A percentile compares a stretch with the other conserved stretches of the same genome.
Evolutionary conservation across 106 monocot species (phyloP).

Genomic region (Allium fistulosum): DNA sequence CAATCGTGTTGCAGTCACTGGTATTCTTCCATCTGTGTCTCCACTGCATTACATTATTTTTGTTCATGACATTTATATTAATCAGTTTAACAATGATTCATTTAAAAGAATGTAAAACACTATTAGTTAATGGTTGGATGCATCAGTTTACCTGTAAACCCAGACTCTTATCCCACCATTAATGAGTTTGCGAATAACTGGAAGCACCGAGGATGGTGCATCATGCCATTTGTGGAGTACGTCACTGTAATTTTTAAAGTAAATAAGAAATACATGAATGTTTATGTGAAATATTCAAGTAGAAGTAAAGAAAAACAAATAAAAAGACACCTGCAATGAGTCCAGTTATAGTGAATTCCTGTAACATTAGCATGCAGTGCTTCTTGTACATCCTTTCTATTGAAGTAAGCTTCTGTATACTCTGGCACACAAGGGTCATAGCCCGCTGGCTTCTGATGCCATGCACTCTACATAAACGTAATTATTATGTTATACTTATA

Average conservation of each 20-base stretch:
- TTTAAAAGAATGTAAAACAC: background rate
- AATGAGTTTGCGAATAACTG: slow-evolving; percentile 60
- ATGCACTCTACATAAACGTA: slow-evolving; percentile 25
- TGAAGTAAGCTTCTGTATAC: slow-evolving; percentile 16
- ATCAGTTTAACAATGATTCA: background rate
- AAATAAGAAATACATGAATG: slow-evolving; percentile 19
- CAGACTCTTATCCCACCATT: slow-evolving; percentile 64
- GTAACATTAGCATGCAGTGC: slow-evolving; percentile 29
- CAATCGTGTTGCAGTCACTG: slow-evolving; percentile 25
- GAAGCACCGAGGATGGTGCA: slow-evolving; percentile 35
- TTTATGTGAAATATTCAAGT: slow-evolving; percentile 18
- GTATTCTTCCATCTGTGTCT: slow-evolving; percentile 30
- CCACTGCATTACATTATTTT: slow-evolving; percentile 12
- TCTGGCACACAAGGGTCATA: slow-evolving; percentile 20
- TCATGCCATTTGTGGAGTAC: slow-evolving; percentile 18
- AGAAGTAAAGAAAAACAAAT: slow-evolving; percentile 19
- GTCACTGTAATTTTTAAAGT: slow-evolving; percentile 10
- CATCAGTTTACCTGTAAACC: slow-evolving; percentile 63
- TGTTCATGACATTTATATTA: background rate
- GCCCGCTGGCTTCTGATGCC: slow-evolving; percentile 43
- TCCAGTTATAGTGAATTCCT: slow-evolving; percentile 21
- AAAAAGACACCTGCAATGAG: slow-evolving; percentile 41
- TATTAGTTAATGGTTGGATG: too few relatives aligned
- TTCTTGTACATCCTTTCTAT: slow-evolving; percentile 25
- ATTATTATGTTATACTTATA: background rate